Conservation (phyloP, 2,329 filamentous ascomycete species). For the Pyricularia pennisetigena region DNA sequence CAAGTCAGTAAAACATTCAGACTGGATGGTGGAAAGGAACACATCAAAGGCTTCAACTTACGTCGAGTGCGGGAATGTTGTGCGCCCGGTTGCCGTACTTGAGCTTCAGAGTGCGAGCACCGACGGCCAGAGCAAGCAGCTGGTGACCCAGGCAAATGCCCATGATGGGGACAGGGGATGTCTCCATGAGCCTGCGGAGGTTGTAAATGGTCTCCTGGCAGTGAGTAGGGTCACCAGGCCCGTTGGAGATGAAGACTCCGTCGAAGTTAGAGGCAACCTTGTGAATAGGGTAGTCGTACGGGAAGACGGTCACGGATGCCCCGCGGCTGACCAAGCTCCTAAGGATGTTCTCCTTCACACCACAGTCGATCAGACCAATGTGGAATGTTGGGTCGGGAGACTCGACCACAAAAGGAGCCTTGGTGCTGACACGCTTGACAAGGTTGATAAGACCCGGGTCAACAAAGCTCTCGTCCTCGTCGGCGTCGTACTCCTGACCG, state of each 20-base stretch:
- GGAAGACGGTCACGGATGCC: slow-evolving; percentile 87
- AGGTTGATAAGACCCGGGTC: slow-evolving; percentile 96
- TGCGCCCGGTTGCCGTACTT: slow-evolving; percentile 99
- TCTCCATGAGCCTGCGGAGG: slow-evolving; percentile 81
- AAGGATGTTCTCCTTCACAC: slow-evolving; percentile 99
- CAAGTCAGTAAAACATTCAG: neutral
- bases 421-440: slow-evolving; percentile 93
- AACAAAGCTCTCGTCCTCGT: slow-evolving; percentile 86
- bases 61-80: slow-evolving; percentile 90
- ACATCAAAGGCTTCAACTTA: slow-evolving; percentile 3
- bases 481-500: slow-evolving; percentile 95
- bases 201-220: slow-evolving; percentile 93
- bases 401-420: slow-evolving; percentile 92
- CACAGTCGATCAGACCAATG: slow-evolving; percentile 91
- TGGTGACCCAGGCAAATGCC: slow-evolving; percentile 98
- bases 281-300: slow-evolving; percentile 95
- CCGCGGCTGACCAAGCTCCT: slow-evolving; percentile 87
- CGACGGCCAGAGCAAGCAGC: slow-evolving; percentile 80
- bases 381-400: slow-evolving; percentile 77
- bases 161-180: slow-evolving; percentile 86
- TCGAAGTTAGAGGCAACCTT: slow-evolving; percentile 98
- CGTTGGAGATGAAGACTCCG: slow-evolving; percentile 98
- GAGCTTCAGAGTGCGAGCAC: slow-evolving; percentile 88
- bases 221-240: slow-evolving; percentile 94
- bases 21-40: neutral